These are phyloP conservation scores for Peltaster fructicola DNA, from an alignment of 2,329 filamentous ascomycete genomes.

Conservation along the genomic window DNA sequence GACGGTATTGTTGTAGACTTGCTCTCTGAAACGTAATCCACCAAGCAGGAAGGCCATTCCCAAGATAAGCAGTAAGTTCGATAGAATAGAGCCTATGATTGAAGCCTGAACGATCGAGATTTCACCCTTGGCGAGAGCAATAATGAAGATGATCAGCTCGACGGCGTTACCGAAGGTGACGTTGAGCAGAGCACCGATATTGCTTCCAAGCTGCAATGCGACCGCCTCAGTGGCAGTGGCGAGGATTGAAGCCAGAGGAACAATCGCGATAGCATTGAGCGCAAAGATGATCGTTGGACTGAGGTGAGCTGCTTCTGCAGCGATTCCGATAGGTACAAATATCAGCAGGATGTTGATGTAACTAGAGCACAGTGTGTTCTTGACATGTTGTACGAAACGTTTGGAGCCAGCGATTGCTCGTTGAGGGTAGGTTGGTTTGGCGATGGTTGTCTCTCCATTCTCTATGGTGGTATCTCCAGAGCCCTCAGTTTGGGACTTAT, in stretches of 20 bases:
- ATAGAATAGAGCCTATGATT: slow-evolving; percentile 71
- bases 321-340: slow-evolving; percentile 64
- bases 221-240: slow-evolving; percentile 33
- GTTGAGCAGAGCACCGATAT: slow-evolving; percentile 32
- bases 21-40: slow-evolving; percentile 72
- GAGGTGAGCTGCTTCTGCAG: slow-evolving; percentile 31
- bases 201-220: slow-evolving; percentile 30
- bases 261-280: slow-evolving; percentile 34
- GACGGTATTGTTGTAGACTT: slow-evolving; percentile 89
- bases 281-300: slow-evolving; percentile 29
- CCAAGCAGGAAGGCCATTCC: slow-evolving; percentile 85
- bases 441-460: slow-evolving; percentile 8
- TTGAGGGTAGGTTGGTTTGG: slow-evolving; percentile 27
- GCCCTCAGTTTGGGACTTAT: slow-evolving; percentile 33
- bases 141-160: slow-evolving; percentile 42
- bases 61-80: slow-evolving; percentile 73
- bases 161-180: slow-evolving; percentile 36
- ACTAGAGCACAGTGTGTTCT: slow-evolving; percentile 49
- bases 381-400: slow-evolving; percentile 35
- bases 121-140: slow-evolving; percentile 63
- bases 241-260: slow-evolving; percentile 32
- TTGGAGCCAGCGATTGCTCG: slow-evolving; percentile 34
- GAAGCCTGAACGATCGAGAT: slow-evolving; percentile 87
- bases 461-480: slow-evolving; percentile 36
- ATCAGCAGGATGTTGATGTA: slow-evolving; percentile 63